phyloP scores from a whole-genome alignment of 352 stramenopile species.

The Phytopythium kandeliae region DNA sequence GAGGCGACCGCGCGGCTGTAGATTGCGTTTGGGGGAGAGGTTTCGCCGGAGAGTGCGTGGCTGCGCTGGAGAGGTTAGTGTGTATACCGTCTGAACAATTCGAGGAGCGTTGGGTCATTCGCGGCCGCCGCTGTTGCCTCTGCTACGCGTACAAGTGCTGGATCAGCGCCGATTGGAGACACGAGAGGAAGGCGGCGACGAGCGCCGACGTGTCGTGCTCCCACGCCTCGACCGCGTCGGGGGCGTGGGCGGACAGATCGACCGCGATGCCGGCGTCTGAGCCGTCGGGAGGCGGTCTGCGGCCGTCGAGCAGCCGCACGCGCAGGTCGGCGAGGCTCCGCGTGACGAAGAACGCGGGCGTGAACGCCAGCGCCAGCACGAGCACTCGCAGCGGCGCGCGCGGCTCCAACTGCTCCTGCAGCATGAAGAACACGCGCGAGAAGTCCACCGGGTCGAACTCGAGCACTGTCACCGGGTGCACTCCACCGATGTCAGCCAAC shows the following conservation, averaged over 20 bases:
- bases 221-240: not conserved
- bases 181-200: not conserved
- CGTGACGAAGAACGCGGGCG: constrained; percentile 32
- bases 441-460: constrained; percentile 49
- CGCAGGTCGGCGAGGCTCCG: constrained; percentile 31
- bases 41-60: too few species aligned
- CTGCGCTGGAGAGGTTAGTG: too few species aligned
- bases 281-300: not conserved
- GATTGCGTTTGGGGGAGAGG: too few species aligned
- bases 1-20: not conserved
- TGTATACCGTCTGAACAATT: too few species aligned
- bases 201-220: not conserved
- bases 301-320: constrained; percentile 26
- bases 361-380: constrained; percentile 32
- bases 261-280: not conserved
- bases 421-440: constrained; percentile 39
- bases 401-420: constrained; percentile 36
- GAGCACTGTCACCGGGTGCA: constrained; percentile 20
- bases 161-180: not conserved
- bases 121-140: too few species aligned
- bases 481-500: not conserved
- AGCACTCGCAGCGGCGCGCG: constrained; percentile 29
- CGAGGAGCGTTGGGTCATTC: too few species aligned
- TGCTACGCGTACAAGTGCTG: constrained; percentile 4
- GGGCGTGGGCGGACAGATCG: not conserved